These are phyloP conservation scores for Phlegmacium glaucopus DNA, from an alignment of 768 basidiomycete genomes.

Conservation along the genomic window DNA sequence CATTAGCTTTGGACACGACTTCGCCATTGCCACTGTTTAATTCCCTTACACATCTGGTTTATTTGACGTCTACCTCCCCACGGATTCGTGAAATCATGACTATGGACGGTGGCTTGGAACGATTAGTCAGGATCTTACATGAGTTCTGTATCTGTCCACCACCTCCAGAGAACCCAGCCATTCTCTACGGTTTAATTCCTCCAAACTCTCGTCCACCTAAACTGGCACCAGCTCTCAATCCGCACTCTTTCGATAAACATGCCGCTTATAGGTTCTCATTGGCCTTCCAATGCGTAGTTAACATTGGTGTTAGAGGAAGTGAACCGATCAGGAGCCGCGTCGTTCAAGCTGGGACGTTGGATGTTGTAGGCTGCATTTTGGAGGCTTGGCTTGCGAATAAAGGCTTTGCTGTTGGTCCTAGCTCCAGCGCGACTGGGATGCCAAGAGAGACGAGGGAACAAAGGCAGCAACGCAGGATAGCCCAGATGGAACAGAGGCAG, in stretches of 20 bases:
- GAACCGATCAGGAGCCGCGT: slow-evolving; percentile 89
- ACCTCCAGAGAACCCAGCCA: slow-evolving; percentile 71
- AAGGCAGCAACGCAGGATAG: slow-evolving; percentile 57
- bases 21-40: slow-evolving; percentile 35
- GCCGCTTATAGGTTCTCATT: slow-evolving; percentile 87
- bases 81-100: slow-evolving; percentile 98
- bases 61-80: slow-evolving; percentile 95
- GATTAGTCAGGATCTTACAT: slow-evolving; percentile 87
- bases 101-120: slow-evolving; percentile 95
- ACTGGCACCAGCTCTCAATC: slow-evolving; percentile 60
- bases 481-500: slow-evolving; percentile 52
- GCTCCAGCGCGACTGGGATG: slow-evolving; percentile 68
- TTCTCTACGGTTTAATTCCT: slow-evolving; percentile 76
- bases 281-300: slow-evolving; percentile 96
- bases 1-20: slow-evolving; percentile 53
- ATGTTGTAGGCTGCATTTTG: slow-evolving; percentile 90
- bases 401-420: slow-evolving; percentile 84
- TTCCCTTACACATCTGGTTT: slow-evolving; percentile 67
- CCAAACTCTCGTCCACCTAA: slow-evolving; percentile 56
- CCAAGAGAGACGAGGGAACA: slow-evolving; percentile 77
- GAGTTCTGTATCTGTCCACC: slow-evolving; percentile 85
- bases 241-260: slow-evolving; percentile 71
- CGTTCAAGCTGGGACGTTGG: slow-evolving; percentile 91
- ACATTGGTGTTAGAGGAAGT: slow-evolving; percentile 94
- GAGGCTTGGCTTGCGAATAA: slow-evolving; percentile 90